phyloP scores from a whole-genome alignment of 805 yeast genomes.

The Candida verbasci region DNA sequence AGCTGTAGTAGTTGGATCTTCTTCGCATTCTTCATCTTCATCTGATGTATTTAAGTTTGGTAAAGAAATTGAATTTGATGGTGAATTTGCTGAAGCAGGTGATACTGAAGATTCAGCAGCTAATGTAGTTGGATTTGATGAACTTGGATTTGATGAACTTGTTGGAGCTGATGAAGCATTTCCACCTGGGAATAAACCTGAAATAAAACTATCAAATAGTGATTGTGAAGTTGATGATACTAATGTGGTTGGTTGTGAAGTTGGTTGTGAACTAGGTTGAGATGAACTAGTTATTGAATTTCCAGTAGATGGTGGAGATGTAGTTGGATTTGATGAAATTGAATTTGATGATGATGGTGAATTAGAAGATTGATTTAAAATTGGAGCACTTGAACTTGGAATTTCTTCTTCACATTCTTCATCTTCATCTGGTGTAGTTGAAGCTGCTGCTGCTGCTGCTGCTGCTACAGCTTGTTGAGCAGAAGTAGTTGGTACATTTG shows the following conservation, averaged over 20 bases:
- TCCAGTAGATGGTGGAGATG: constrained; percentile 2
- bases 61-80: not conserved
- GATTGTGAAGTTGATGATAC: not conserved
- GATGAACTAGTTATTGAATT: too few species aligned
- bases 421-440: constrained; percentile 8
- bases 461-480: constrained; percentile 8
- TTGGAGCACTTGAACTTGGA: constrained; percentile 3
- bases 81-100: too few species aligned
- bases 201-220: constrained; percentile 1
- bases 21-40: constrained; percentile 11
- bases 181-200: not conserved
- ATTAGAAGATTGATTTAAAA: not conserved
- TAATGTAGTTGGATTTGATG: not conserved
- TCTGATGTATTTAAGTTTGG: too few species aligned
- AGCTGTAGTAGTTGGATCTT: constrained; percentile 1
- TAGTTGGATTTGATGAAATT: not conserved
- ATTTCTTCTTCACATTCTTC: too few species aligned
- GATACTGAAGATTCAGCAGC: not conserved
- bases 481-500: not conserved
- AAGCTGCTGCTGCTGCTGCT: constrained; percentile 8
- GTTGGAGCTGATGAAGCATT: not conserved
- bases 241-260: not conserved
- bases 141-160: too few species aligned
- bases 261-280: too few species aligned
- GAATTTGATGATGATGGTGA: not conserved